Percentiles rank a stretch among this genome's conserved stretches.
phyloP scores from a whole-genome alignment of 257 asterid species.

The Parsonsia alboflavescens region DNA sequence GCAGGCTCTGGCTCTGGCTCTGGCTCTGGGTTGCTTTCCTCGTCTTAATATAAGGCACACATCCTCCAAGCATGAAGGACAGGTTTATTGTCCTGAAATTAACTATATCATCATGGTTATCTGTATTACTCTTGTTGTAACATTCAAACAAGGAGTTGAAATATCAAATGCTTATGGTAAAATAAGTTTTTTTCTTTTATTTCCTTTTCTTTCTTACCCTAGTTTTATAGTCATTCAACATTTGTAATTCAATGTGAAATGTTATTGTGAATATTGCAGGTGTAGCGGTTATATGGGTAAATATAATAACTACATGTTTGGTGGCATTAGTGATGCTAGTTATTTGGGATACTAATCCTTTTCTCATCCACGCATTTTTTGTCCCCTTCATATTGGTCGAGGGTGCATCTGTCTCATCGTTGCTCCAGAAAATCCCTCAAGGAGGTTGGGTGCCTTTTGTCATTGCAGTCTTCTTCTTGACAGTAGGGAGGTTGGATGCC shows the following conservation, averaged over 20 bases:
- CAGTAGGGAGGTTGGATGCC: conserved; percentile 67
- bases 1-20: conserved; percentile 67
- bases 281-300: conserved; percentile 63
- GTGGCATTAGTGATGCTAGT: conserved; percentile 49
- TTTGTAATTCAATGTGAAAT: background rate
- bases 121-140: conserved; percentile 59
- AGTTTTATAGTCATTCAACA: background rate
- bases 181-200: background rate
- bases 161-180: conserved; percentile 84
- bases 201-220: background rate
- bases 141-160: conserved; percentile 42
- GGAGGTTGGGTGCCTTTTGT: conserved; percentile 74
- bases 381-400: conserved; percentile 42
- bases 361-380: conserved; percentile 37
- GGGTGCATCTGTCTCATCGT: conserved; percentile 45
- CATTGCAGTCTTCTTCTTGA: conserved; percentile 41
- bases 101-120: conserved; percentile 76
- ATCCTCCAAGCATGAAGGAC: conserved; percentile 65
- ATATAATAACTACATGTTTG: conserved; percentile 52
- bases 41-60: conserved; percentile 78
- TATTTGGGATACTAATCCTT: conserved; percentile 44
- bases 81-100: conserved; percentile 68
- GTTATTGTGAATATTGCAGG: conserved; percentile 19
- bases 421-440: conserved; percentile 52
- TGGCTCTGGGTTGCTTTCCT: conserved; percentile 69